Percentiles rank a stretch among this genome's conserved stretches.
Conservation (phyloP, 306 rosid genomes). For the Trichosanthes truncata region DNA sequence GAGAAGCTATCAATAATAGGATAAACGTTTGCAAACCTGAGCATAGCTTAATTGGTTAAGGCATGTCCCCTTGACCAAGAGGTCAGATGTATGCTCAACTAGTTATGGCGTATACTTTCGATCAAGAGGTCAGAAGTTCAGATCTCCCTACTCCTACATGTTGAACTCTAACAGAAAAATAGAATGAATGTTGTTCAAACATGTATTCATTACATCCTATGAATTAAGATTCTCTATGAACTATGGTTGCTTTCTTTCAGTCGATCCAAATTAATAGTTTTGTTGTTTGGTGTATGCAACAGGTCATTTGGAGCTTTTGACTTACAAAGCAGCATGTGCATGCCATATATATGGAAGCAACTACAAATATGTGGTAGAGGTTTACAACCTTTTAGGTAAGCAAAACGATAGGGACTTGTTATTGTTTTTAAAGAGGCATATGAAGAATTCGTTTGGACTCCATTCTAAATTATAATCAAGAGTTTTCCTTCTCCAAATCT, state of each 20-base stretch:
- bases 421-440: constrained; percentile 36
- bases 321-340: constrained; percentile 78
- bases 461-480: constrained; percentile 7
- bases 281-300: constrained; percentile 16
- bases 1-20: not conserved
- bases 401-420: constrained; percentile 32
- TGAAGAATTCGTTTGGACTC: constrained; percentile 28
- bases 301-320: constrained; percentile 56
- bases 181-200: not conserved
- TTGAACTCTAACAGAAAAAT: not conserved
- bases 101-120: not conserved
- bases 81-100: not conserved
- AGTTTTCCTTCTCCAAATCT: not conserved
- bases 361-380: constrained; percentile 38
- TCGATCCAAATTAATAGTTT: not conserved
- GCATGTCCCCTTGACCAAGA: not conserved
- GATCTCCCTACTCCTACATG: not conserved
- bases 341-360: constrained; percentile 50
- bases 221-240: not conserved
- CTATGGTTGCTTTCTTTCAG: not conserved
- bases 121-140: too few species aligned
- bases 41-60: not conserved
- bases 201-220: not conserved
- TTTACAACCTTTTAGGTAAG: constrained; percentile 27
- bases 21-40: not conserved